Evolutionary conservation across 768 basidiomycete genomes (phyloP).

Genomic region (Tulasnella sp.): DNA sequence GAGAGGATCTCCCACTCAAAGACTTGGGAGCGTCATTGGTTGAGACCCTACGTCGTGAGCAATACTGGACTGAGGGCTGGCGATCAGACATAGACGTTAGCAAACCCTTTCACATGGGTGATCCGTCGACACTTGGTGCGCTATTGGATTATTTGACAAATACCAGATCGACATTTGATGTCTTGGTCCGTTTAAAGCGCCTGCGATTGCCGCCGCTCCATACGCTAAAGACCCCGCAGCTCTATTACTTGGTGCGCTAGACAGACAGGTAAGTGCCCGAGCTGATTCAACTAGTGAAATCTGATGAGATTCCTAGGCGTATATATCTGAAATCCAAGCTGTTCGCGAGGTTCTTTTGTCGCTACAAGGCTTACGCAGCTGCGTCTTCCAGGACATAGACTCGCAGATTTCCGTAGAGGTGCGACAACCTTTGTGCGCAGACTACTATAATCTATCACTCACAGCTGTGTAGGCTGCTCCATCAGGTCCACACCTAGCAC

Average conservation of each 20-base stretch:
- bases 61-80: conserved; percentile 71
- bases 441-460: conserved; percentile 7
- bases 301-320: conserved; percentile 34
- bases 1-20: neutral
- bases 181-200: neutral
- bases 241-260: conserved; percentile 29
- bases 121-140: conserved; percentile 63
- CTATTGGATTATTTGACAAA: neutral
- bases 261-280: neutral
- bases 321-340: conserved; percentile 63
- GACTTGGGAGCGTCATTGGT: conserved; percentile 33
- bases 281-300: neutral
- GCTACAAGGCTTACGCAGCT: conserved; percentile 46
- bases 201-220: neutral
- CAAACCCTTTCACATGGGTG: conserved; percentile 47
- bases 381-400: conserved; percentile 9
- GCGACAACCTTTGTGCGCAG: neutral
- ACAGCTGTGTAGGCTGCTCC: conserved; percentile 30
- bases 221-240: neutral
- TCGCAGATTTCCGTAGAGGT: neutral
- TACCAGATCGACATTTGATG: neutral
- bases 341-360: conserved; percentile 68
- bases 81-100: conserved; percentile 34
- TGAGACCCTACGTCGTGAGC: conserved; percentile 49
- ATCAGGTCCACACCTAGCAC: conserved; percentile 44